Percentiles rank a stretch among this genome's conserved stretches.
These are phyloP conservation scores for Fraxinus velutina DNA, from an alignment of 305 asterid species.

Conservation along the genomic window DNA sequence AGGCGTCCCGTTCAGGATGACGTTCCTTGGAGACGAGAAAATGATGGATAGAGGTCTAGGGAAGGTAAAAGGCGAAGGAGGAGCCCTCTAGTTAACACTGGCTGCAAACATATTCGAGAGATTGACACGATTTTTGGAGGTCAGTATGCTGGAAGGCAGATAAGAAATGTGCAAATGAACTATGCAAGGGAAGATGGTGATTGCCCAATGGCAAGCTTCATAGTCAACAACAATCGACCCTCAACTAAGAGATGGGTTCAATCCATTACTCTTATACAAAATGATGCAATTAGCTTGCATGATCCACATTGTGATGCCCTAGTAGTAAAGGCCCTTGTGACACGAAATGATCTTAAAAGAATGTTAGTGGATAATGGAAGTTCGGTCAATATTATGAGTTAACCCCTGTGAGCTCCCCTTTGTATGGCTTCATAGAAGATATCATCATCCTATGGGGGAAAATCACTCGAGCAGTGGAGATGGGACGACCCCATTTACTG, in stretches of 20 bases:
- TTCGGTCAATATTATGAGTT: neutral
- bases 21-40: neutral
- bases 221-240: too few relatives aligned
- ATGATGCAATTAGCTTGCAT: neutral
- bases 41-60: neutral
- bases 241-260: neutral
- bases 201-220: neutral
- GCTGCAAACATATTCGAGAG: too few relatives aligned
- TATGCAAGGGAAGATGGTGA: neutral
- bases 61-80: too few relatives aligned
- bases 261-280: neutral
- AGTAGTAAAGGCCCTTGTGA: neutral
- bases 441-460: too few relatives aligned
- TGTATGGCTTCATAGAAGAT: too few relatives aligned
- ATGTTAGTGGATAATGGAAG: neutral
- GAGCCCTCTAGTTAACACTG: too few relatives aligned
- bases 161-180: too few relatives aligned
- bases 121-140: too few relatives aligned
- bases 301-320: neutral
- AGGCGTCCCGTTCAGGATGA: too few relatives aligned
- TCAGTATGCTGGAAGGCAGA: too few relatives aligned
- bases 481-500: too few relatives aligned
- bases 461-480: too few relatives aligned
- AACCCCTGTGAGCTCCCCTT: neutral
- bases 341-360: neutral